Evolutionary conservation across 768 basidiomycete species (phyloP).

Genomic region (Paxillus ammoniavirescens): DNA sequence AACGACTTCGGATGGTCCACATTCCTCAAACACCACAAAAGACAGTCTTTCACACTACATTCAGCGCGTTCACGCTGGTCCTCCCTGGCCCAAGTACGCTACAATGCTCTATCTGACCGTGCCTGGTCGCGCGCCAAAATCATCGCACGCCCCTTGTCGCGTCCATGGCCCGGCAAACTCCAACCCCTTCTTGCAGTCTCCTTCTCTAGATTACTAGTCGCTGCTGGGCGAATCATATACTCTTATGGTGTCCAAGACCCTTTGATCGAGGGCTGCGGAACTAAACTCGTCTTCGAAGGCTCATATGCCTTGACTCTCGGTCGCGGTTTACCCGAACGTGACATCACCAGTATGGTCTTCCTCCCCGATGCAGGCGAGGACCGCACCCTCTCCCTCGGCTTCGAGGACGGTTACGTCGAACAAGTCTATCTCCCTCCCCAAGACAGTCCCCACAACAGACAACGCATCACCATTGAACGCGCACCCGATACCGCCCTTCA

Average conservation of each 20-base stretch:
- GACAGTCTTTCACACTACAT: constrained; percentile 53
- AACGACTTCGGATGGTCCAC: constrained; percentile 57
- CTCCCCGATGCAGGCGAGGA: constrained; percentile 44
- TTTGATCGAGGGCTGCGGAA: constrained; percentile 31
- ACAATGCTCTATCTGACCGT: constrained; percentile 50
- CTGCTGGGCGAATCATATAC: constrained; percentile 55
- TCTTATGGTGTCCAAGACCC: constrained; percentile 50
- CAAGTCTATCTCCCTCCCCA: constrained; percentile 37
- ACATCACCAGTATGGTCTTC: constrained; percentile 57
- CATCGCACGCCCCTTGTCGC: constrained; percentile 62
- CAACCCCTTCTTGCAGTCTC: constrained; percentile 60
- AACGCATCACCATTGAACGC: constrained; percentile 20
- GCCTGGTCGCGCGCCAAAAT: constrained; percentile 53
- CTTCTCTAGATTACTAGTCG: constrained; percentile 54
- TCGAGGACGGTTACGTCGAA: constrained; percentile 58
- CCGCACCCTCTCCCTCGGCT: constrained; percentile 51
- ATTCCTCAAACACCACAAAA: constrained; percentile 49
- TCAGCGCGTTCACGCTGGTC: constrained; percentile 45
- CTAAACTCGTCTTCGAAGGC: constrained; percentile 48
- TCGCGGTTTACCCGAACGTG: constrained; percentile 31
- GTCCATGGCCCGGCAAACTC: constrained; percentile 53
- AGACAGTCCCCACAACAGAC: constrained; percentile 3
- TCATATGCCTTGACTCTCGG: constrained; percentile 37
- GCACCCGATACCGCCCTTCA: constrained; percentile 23
- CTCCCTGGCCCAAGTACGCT: constrained; percentile 42